Conservation (phyloP, 768 basidiomycete genomes). For the Phanerochaete sordida region DNA sequence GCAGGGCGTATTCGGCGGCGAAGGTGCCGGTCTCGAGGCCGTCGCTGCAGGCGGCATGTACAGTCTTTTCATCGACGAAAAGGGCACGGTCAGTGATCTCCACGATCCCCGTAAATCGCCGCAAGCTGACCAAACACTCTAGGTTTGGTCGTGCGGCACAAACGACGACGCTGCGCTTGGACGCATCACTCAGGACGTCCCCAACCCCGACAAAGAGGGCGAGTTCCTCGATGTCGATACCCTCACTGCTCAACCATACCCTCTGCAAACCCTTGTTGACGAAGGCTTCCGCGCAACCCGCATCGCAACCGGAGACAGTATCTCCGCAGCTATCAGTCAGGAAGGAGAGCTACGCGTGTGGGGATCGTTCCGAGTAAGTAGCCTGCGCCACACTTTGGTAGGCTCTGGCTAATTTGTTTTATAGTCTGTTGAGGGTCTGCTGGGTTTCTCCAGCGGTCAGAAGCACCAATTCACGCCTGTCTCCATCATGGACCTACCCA, state of each 20-base stretch:
- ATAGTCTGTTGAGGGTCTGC: constrained; percentile 72
- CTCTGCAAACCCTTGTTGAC: constrained; percentile 64
- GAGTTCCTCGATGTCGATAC: constrained; percentile 52
- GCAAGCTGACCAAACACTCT: neutral
- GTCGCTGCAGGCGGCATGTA: constrained; percentile 87
- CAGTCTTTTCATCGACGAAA: constrained; percentile 83
- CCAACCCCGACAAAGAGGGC: constrained; percentile 55
- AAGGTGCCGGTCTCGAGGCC: constrained; percentile 75
- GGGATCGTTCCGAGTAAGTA: constrained; percentile 83
- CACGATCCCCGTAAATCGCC: constrained; percentile 1
- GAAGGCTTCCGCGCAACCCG: constrained; percentile 83
- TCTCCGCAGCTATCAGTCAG: constrained; percentile 78
- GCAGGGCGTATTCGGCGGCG: constrained; percentile 65
- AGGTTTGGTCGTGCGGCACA: constrained; percentile 84
- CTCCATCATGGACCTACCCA: constrained; percentile 52
- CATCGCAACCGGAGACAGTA: constrained; percentile 82
- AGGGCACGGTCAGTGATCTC: constrained; percentile 71
- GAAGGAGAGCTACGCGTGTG: constrained; percentile 84
- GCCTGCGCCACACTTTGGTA: neutral
- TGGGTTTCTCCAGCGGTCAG: constrained; percentile 74
- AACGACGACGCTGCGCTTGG: constrained; percentile 91
- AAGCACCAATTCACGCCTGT: constrained; percentile 68
- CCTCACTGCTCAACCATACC: constrained; percentile 56
- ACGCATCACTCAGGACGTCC: constrained; percentile 62
- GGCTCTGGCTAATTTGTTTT: neutral